phyloP scores from a whole-genome alignment of 1,139 yeast genomes.

The Yamadazyma kanchanaburiensis region DNA sequence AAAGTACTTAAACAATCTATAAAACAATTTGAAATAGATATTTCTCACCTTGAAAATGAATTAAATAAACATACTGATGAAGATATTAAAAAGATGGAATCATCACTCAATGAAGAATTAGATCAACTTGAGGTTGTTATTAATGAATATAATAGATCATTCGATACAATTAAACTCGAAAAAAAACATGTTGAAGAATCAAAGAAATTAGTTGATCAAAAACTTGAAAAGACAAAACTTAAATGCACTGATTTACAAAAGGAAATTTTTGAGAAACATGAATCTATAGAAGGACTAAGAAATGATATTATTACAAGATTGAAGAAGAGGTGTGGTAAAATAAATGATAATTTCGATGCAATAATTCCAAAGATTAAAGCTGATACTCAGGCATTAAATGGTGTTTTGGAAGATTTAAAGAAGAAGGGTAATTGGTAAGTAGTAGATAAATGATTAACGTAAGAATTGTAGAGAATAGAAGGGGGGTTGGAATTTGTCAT shows the following conservation, averaged over 20 bases:
- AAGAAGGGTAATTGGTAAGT: too few relatives aligned
- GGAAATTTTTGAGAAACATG: conserved; percentile 28
- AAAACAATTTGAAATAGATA: conserved; percentile 38
- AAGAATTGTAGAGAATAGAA: too few relatives aligned
- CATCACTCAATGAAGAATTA: conserved; percentile 20
- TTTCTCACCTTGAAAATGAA: conserved; percentile 18
- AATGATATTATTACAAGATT: conserved; percentile 24
- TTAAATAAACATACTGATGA: conserved; percentile 9
- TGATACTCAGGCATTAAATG: conserved; percentile 15
- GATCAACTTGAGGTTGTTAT: conserved; percentile 21
- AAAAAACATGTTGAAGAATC: conserved; percentile 25
- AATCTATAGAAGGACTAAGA: conserved; percentile 12
- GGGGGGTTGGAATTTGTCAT: too few relatives aligned
- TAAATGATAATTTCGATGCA: conserved; percentile 36
- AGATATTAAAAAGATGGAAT: conserved; percentile 16
- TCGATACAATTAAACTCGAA: conserved; percentile 19
- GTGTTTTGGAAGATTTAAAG: conserved; percentile 7
- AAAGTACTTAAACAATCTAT: conserved; percentile 43
- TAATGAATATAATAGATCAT: conserved; percentile 22
- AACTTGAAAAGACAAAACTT: conserved; percentile 23
- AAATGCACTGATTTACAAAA: conserved; percentile 23
- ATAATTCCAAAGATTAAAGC: conserved; percentile 33
- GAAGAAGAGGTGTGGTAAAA: conserved; percentile 25
- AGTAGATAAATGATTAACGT: too few relatives aligned
- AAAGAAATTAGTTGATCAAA: conserved; percentile 16